A percentile compares a stretch with the other conserved stretches of the same genome.
Conservation (phyloP, 208 protist species). For the Blastocrithidia nonstop region DNA sequence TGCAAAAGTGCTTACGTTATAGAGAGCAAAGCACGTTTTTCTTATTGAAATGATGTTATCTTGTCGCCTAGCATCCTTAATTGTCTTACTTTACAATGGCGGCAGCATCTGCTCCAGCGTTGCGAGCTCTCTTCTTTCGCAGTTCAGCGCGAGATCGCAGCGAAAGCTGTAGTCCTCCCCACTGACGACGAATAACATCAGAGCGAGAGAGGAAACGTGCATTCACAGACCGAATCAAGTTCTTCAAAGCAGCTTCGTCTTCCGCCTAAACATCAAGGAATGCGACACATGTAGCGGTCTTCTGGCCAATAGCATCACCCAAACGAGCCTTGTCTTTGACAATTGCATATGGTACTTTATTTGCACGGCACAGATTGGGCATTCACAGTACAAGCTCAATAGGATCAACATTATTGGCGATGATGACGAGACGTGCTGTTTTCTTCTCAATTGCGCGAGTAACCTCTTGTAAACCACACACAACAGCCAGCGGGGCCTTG, state of each 20-base stretch:
- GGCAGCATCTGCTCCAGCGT: slow-evolving; percentile 41
- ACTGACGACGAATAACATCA: slow-evolving; percentile 81
- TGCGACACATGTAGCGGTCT: slow-evolving; percentile 92
- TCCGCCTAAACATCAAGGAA: slow-evolving; percentile 91
- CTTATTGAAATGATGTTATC: no score
- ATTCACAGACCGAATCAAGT: slow-evolving; percentile 86
- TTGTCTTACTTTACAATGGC: slow-evolving; percentile 14
- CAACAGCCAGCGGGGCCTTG: slow-evolving; percentile 84
- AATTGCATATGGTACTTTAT: slow-evolving; percentile 99
- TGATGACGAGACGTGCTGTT: slow-evolving; percentile 98
- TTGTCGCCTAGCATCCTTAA: no score
- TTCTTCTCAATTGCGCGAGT: slow-evolving; percentile 96
- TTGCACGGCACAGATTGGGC: slow-evolving; percentile 97
- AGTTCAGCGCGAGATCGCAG: slow-evolving; percentile 65
- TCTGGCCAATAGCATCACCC: slow-evolving; percentile 93
- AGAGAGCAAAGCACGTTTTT: no score
- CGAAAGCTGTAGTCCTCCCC: slow-evolving; percentile 89
- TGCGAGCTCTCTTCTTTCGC: slow-evolving; percentile 70
- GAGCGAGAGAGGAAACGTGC: slow-evolving; percentile 90
- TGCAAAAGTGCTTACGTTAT: no score
- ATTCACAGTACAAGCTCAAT: slow-evolving; percentile 99
- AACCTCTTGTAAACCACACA: slow-evolving; percentile 97
- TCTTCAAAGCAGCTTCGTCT: slow-evolving; percentile 86
- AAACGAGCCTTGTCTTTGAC: slow-evolving; percentile 98
- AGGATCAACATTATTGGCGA: slow-evolving; percentile 99